These are phyloP conservation scores for Nicotiana benthamiana DNA, from an alignment of 257 asterid genomes.

Conservation along the genomic window DNA sequence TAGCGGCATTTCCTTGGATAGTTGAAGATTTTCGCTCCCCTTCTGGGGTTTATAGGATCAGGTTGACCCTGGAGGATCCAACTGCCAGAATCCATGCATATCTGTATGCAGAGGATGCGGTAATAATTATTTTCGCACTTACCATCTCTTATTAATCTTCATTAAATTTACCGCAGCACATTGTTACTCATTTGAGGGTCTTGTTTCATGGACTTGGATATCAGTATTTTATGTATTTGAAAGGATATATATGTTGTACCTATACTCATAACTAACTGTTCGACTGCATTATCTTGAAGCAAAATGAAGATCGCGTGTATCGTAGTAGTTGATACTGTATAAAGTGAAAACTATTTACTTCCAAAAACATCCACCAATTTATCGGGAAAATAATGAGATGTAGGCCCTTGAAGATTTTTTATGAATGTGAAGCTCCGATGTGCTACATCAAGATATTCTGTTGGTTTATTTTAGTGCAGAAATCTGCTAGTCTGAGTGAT, in stretches of 20 bases:
- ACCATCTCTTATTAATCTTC: background rate
- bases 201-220: background rate
- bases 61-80: slow-evolving; percentile 87
- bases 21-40: slow-evolving; percentile 44
- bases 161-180: background rate
- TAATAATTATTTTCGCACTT: slow-evolving; percentile 17
- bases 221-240: background rate
- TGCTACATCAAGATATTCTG: background rate
- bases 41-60: slow-evolving; percentile 51
- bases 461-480: background rate
- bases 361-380: background rate
- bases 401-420: background rate
- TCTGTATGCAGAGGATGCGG: slow-evolving; percentile 71
- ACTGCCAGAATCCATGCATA: slow-evolving; percentile 82
- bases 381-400: background rate
- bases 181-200: background rate
- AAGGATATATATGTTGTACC: background rate
- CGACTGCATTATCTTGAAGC: background rate
- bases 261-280: background rate
- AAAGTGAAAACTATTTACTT: background rate
- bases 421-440: background rate
- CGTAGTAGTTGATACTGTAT: background rate
- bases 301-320: slow-evolving; percentile 1
- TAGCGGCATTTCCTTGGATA: slow-evolving; percentile 56
- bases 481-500: background rate